Base-by-base conservation (phyloP, 805 yeast species). In the Scheffersomyces ergatensis region DNA sequence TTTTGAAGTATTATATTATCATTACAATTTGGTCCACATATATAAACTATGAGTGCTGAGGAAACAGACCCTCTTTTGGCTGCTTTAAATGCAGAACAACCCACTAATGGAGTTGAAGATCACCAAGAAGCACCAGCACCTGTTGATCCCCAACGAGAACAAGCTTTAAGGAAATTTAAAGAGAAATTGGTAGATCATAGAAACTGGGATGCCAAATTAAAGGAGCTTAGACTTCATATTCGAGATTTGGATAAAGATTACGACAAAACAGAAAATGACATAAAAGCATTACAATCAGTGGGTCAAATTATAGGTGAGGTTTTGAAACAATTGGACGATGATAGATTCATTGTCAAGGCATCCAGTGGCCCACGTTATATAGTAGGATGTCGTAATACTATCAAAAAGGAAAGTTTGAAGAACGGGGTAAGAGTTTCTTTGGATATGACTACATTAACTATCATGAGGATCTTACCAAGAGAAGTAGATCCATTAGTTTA, bases 291-390 rank as follows among this genome's bases (percentile, higher is more conserved):
- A 50, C 99, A 93, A 66, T 84, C 95, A 48, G 96, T 93, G 47
- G 99, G 99, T 3, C 99, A 93, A 66, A 82, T 93, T 58, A 86
- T 93, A 50, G 99, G 99, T 42, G 99, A 93, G 65, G 95, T 93
- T 21, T 78, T 93, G 69, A 93, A 93, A 63, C 97, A 89, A 62
- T 74, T 93, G 55, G 96, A 92, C 48, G 96, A 88, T 38, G 99
- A 93, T 60, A 76, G 96, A 54, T 93, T 83, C 62, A 92, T 92
- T 49, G 98, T 93, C 37, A 92, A 92, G 70, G 97, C 98, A 2
- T 85, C 95, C 12, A 85, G 93, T 34, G 99, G 99, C 3, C 99
- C 99, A 33, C 79, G 99, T 57, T 93, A 93, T 62, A 93, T 93
- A 51, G 99, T 93, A 37, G 98, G 98, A 33, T 93, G 96, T 64